Evolutionary conservation across 2,329 filamentous ascomycete species (phyloP), one percentile per base, ranked within the genome.

Genomic region (Dichotomopilus funicola): DNA sequence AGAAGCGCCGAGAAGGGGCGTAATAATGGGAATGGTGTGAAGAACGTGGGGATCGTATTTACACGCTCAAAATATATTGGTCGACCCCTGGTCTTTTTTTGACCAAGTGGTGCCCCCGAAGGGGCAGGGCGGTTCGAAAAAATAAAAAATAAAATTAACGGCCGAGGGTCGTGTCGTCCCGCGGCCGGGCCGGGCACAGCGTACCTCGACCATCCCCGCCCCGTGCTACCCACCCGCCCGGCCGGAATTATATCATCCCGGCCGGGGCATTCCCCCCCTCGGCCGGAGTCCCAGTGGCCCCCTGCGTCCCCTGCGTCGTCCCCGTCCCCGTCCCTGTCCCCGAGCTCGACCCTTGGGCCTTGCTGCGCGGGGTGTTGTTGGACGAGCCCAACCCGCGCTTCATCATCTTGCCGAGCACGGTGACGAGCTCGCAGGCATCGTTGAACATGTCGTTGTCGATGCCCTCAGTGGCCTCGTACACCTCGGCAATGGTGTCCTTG

Each of bases 371-470:
- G 4, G 70, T 69, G 33, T 70, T 70, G 56, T 63, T 71, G 9
- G 47, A 49, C 7, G 63, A 63, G 2, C 71, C 73, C 3, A 83
- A 68, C 1, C 87, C 87, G 49, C 90, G 81, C 72, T 88, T 91
- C 80, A 91, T 89, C 85, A 96, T 94, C 66, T 86, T 89, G 6
- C 89, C 90, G 1, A 97, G 71, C 0, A 94, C 85, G 1, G 88
- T 87, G 7, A 97, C 91, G 10, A 96, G 78, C 65, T 92, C 88
- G 56, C 90, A 91, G 0, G 91, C 90, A 69, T 97, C 94, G 61
- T 88, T 83, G 68, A 96, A 99, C 76, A 94, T 95, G 62, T 95
- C 90, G 66, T 97, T 91, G 57, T 95, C 89, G 83, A 97, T 92
- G 19, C 89, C 89, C 70, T 96, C 91, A 52, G 87, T 85, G 1